Percentiles rank a stretch among this genome's conserved stretches.
These are phyloP conservation scores for Ramaria sp. DNA, from an alignment of 768 basidiomycete species.

Conservation along the genomic window DNA sequence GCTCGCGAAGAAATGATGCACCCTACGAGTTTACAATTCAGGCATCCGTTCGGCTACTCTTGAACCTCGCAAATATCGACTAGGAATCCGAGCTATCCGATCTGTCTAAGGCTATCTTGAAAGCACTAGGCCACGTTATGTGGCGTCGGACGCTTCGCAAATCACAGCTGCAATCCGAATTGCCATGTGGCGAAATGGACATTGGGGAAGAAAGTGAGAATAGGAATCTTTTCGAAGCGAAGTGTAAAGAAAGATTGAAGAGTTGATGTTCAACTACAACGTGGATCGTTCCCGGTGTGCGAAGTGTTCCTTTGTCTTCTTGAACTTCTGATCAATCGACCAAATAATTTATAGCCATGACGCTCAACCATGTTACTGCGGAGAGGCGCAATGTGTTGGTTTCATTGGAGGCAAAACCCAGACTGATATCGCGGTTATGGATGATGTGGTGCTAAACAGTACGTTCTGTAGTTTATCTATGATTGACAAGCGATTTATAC, in stretches of 20 bases:
- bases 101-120: not conserved
- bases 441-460: conserved; percentile 92
- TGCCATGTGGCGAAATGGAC: conserved; percentile 99
- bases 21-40: not conserved
- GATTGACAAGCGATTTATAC: not conserved
- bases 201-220: conserved; percentile 75
- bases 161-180: conserved; percentile 96
- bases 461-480: conserved; percentile 13
- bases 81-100: not conserved
- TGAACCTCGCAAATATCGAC: conserved; percentile 1
- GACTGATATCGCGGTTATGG: conserved; percentile 90
- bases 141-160: conserved; percentile 93
- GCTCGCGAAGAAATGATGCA: conserved; percentile 13
- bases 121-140: conserved; percentile 21
- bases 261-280: conserved; percentile 98
- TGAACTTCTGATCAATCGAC: not conserved
- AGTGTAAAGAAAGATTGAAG: conserved; percentile 67
- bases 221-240: conserved; percentile 96
- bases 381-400: conserved; percentile 90
- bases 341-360: conserved; percentile 69
- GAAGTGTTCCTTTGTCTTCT: not conserved
- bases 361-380: conserved; percentile 90
- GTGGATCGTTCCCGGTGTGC: conserved; percentile 96
- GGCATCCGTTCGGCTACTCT: not conserved
- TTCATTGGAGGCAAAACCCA: conserved; percentile 98